Evolutionary conservation across 2,329 filamentous ascomycete genomes (phyloP), one percentile per base, ranked within the genome.

Genomic region (Grosmannia penicillata): DNA sequence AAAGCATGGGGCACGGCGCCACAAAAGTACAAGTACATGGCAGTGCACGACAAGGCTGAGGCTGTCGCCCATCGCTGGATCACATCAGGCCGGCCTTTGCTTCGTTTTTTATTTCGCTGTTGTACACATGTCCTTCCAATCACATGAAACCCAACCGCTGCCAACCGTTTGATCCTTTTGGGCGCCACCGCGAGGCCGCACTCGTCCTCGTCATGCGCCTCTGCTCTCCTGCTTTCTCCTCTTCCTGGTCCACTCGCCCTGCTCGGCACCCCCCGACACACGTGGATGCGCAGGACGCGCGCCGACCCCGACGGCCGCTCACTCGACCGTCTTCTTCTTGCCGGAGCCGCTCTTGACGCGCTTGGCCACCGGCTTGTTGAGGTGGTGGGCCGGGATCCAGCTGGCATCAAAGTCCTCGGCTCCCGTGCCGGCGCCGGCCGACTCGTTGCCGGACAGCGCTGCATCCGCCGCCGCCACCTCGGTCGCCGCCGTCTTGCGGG

Each of bases 361-460:
- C 59, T 72, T 72, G 41, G 74, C 81, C 49, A 81, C 70, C 27
- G 89, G 87, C 50, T 83, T 79, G 66, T 89, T 83, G 59, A 95
- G 75, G 62, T 96, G 87, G 57, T 82, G 76, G 45, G 78, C 75
- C 23, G 87, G 86, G 51, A 95, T 94, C 87, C 89, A 95, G 66
- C 79, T 84, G 66, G 89, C 80, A 53, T 94, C 87, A 60, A 87
- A 93, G 44, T 70, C 70, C 44, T 71, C 65, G 45, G 77, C 68
- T 43, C 78, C 73, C 46, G 73, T 76, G 40, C 79, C 72, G 41
- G 78, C 74, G 45, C 75, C 76, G 36, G 79, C 70, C 40, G 76
- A 75, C 59, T 85, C 82, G 45, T 75, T 72, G 45, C 80, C 80
- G 28, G 80, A 74, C 35, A 81, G 73, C 4, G 42, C 35, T 17